A percentile compares a stretch with the other conserved stretches of the same genome.
Conservation (phyloP, 192 early-diverging fungal genomes). For the Gamsiella multidivaricata region DNA sequence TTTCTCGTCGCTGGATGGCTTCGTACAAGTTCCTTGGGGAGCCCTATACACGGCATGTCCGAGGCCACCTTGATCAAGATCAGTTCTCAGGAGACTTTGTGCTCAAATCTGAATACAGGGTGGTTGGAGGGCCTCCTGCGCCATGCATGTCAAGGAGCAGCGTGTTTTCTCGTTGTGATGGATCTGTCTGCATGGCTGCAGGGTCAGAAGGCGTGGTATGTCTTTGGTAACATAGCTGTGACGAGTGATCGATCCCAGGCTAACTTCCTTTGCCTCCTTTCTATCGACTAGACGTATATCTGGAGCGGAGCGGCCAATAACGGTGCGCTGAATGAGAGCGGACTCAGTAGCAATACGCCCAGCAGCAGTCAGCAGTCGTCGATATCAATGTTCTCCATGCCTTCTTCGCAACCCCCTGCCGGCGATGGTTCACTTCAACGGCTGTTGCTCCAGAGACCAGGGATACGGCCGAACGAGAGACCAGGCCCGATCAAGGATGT, state of each 20-base stretch:
- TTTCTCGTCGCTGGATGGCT: conserved; percentile 41
- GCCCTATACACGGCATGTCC: conserved; percentile 18
- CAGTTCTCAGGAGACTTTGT: neutral
- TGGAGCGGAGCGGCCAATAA: neutral
- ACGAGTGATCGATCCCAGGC: too few relatives aligned
- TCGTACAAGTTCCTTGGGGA: conserved; percentile 27
- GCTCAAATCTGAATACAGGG: conserved; percentile 26
- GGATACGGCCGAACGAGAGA: neutral
- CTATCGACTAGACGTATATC: neutral
- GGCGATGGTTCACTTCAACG: conserved; percentile 3
- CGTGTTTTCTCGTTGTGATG: conserved; percentile 25
- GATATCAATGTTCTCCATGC: neutral
- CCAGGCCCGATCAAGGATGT: conserved; percentile 17
- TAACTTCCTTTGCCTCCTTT: neutral
- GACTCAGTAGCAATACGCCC: neutral
- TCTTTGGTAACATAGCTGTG: too few relatives aligned
- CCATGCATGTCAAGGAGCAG: conserved; percentile 18
- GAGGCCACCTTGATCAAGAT: conserved; percentile 17
- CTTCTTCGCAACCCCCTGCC: neutral
- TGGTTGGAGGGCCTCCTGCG: conserved; percentile 21
- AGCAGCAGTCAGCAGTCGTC: too few relatives aligned
- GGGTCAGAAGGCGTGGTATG: conserved; percentile 30
- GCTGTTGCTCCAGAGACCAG: neutral
- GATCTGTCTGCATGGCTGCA: conserved; percentile 27
- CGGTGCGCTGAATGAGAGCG: too few relatives aligned